phyloP scores from a whole-genome alignment of 305 asterid genomes.

The Fraxinus sp. region DNA sequence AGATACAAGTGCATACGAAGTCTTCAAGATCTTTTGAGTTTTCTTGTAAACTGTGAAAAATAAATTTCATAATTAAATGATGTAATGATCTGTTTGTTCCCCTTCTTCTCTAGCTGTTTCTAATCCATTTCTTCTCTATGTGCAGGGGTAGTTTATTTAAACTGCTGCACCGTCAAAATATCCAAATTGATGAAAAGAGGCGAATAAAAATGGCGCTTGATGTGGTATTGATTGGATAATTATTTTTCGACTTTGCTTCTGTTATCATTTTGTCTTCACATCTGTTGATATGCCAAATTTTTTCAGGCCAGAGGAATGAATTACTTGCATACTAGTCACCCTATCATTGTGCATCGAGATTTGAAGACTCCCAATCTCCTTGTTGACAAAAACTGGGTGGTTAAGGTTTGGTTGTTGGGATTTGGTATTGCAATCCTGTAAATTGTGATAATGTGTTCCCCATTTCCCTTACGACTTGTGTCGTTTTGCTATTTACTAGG shows the following conservation, averaged over 20 bases:
- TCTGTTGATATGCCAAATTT: constrained; percentile 16
- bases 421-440: background rate
- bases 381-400: constrained; percentile 90
- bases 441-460: background rate
- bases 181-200: constrained; percentile 81
- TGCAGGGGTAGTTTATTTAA: constrained; percentile 93
- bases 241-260: constrained; percentile 22
- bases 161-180: constrained; percentile 74
- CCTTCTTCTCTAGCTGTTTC: constrained; percentile 23
- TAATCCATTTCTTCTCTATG: constrained; percentile 25
- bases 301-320: constrained; percentile 95
- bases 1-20: constrained; percentile 9
- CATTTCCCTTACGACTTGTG: constrained; percentile 11
- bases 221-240: constrained; percentile 61
- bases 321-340: constrained; percentile 88
- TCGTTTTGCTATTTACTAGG: constrained; percentile 47
- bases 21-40: constrained; percentile 7
- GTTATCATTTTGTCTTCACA: constrained; percentile 24
- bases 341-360: constrained; percentile 88
- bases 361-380: constrained; percentile 94
- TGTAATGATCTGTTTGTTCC: constrained; percentile 5
- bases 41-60: constrained; percentile 4
- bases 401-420: constrained; percentile 51
- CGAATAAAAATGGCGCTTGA: constrained; percentile 93
- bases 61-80: background rate